These are phyloP conservation scores for Taiwanofungus camphoratus DNA, from an alignment of 1,284 basidiomycete genomes.

Conservation along the genomic window DNA sequence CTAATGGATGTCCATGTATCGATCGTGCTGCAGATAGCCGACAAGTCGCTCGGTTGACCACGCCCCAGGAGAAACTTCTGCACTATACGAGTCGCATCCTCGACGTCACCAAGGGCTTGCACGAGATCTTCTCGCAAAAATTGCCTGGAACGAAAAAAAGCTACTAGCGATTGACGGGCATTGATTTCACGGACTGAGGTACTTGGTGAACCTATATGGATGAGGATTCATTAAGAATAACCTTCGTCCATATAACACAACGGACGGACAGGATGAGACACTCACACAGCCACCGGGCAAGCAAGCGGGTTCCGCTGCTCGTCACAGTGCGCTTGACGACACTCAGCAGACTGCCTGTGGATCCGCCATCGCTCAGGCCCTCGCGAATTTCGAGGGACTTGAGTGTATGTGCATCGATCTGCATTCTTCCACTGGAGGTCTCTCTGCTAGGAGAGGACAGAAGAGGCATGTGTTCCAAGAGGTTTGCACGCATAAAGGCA, in stretches of 20 bases:
- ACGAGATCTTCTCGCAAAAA: constrained; percentile 69
- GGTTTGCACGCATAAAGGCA: constrained; percentile 61
- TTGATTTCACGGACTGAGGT: constrained; percentile 72
- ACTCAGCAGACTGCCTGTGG: constrained; percentile 72
- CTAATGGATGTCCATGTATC: constrained; percentile 50
- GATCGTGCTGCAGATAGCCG: constrained; percentile 58
- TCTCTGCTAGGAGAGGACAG: constrained; percentile 61
- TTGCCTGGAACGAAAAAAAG: constrained; percentile 60
- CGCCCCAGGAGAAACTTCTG: constrained; percentile 74
- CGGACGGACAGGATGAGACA: constrained; percentile 8
- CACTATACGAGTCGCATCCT: constrained; percentile 74
- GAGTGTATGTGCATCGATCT: constrained; percentile 88
- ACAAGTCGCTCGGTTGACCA: constrained; percentile 64
- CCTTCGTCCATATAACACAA: constrained; percentile 2
- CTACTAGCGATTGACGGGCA: constrained; percentile 74
- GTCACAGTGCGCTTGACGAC: constrained; percentile 79
- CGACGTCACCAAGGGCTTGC: constrained; percentile 50
- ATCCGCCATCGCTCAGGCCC: constrained; percentile 66
- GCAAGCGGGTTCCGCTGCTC: constrained; percentile 72
- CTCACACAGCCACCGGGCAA: constrained; percentile 74
- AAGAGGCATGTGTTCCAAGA: constrained; percentile 76
- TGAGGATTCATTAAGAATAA: too few relatives aligned
- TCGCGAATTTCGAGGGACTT: constrained; percentile 86
- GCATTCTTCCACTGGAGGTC: constrained; percentile 59
- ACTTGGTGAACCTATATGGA: constrained; percentile 78